Conservation (phyloP, 345 rosid species). For the Carallia pectinifolia region DNA sequence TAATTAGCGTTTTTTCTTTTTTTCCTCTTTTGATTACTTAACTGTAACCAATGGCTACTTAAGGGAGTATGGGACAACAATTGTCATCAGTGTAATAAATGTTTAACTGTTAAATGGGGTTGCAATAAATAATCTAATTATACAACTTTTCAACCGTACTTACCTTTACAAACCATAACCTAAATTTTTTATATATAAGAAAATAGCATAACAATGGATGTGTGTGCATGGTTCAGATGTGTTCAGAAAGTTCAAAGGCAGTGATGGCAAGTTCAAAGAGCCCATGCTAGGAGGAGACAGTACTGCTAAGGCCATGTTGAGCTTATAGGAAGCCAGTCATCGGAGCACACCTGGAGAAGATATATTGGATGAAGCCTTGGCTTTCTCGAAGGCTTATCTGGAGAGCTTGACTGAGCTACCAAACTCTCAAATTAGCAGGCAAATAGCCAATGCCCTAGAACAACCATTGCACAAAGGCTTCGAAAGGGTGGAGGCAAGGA, state of each 20-base stretch:
- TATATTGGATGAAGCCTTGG: slow-evolving; percentile 1
- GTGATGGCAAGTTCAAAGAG: background rate
- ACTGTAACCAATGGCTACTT: too few species aligned
- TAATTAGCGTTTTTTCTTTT: too few species aligned
- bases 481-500: background rate
- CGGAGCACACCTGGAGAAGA: background rate
- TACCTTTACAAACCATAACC: too few species aligned
- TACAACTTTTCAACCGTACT: too few species aligned
- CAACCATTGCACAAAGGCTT: slow-evolving; percentile 1
- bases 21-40: too few species aligned
- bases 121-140: too few species aligned
- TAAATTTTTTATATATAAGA: too few species aligned
- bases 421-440: background rate
- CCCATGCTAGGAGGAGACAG: background rate
- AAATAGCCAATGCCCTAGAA: background rate
- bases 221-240: background rate
- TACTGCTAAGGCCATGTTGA: background rate
- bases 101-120: too few species aligned
- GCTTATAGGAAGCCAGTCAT: background rate
- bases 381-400: background rate
- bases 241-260: background rate
- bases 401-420: background rate
- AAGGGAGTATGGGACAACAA: too few species aligned
- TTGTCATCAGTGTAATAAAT: too few species aligned
- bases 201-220: background rate